Base-by-base conservation (phyloP, 768 basidiomycete genomes). In the Epithele typhae region DNA sequence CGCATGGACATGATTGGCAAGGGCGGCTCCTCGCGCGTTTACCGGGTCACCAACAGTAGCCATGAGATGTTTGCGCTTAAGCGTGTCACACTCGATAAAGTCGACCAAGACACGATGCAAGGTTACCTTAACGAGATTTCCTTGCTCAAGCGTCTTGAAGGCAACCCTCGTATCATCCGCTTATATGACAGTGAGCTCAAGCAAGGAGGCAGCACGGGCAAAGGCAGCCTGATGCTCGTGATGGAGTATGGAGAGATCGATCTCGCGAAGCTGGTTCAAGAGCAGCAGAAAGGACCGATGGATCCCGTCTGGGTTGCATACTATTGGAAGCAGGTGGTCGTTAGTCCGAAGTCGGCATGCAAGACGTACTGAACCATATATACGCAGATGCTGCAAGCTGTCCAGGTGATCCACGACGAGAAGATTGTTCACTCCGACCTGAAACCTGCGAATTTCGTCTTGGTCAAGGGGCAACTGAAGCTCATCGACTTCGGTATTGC, bases 401-500 rank as follows among this genome's bases (percentile, higher is more conserved):
- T 99, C n/a, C 89, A 96, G 48, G 86, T 97, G 45, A 95, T 97
- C 43, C 95, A 99, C 60, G 90, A 95, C 53, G 93, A 96, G 69
- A 95, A 95, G 68, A 96, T 99, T 51, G 95, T 99, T 2, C 95
- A 99, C 67, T 95, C 94, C 17, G 95, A 99, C 66, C 75, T 98
- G 45, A 99, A 99, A 64, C 95, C 95, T 5, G 95, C 96, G 3
- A 99, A 99, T 66, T 99, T 99, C 55, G 94, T 99, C 18, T 74
- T 99, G 24, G 95, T 98, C 46, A 84, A 86, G 48, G 95, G 95
- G 5, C 87, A 92, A 55, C 73, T 99, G 46, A 99, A 99, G 75
- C 71, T 99, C 52, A 99, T 99, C 55, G 95, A 99, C 64, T 99
- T 99, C 60, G 95, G 95, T n/a, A 99, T 99, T 59, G 94, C 95